A percentile compares a stretch with the other conserved stretches of the same genome.
Conservation (phyloP, 257 asterid species). For the Solanum lycopersicoides region DNA sequence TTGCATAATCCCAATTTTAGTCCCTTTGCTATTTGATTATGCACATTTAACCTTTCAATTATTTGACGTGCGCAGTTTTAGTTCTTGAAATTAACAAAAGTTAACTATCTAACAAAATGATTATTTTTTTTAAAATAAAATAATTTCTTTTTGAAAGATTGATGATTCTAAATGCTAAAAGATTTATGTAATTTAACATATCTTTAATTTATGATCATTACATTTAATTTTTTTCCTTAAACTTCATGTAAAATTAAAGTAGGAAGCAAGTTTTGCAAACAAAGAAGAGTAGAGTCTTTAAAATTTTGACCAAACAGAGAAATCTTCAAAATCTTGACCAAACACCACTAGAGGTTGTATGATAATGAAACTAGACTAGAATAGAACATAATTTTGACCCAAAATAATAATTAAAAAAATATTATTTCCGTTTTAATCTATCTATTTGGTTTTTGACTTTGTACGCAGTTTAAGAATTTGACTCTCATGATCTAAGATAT, state of each 20-base stretch:
- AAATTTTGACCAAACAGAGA: not conserved
- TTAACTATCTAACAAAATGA: no score
- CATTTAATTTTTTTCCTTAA: not conserved
- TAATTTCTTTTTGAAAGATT: no score
- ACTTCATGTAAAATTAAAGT: no score
- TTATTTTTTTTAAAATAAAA: no score
- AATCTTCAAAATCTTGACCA: not conserved
- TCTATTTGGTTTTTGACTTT: not conserved
- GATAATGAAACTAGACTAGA: not conserved
- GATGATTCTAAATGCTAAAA: not conserved
- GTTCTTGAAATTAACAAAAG: not conserved
- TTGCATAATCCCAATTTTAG: not conserved
- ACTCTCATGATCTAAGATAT: not conserved
- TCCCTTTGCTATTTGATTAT: no score
- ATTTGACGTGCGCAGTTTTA: not conserved
- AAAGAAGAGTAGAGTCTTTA: not conserved
- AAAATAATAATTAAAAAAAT: not conserved
- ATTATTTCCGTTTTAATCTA: not conserved
- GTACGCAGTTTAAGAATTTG: not conserved
- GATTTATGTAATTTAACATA: not conserved
- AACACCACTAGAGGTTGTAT: not conserved
- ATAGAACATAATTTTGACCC: not conserved
- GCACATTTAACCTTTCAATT: not conserved
- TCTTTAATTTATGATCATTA: not conserved
- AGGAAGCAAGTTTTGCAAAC: not conserved